phyloP scores from a whole-genome alignment of 345 rosid species.

The Aurinia saxatilis region DNA sequence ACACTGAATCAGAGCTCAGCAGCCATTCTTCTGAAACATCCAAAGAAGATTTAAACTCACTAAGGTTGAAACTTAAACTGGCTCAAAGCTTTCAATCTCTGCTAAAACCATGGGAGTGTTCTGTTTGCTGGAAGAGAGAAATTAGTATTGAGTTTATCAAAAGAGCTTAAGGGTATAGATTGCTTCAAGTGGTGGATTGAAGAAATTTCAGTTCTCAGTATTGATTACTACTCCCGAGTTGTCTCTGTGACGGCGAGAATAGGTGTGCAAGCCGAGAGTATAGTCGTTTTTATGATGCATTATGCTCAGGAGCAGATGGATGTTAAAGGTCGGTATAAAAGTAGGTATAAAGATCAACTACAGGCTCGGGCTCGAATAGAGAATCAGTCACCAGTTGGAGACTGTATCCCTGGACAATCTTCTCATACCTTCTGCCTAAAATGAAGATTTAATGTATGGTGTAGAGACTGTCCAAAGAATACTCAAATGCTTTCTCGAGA shows the following conservation, averaged over 20 bases:
- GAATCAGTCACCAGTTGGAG: constrained; percentile 57
- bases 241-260: no score
- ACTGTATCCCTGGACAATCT: constrained; percentile 63
- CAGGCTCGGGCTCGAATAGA: constrained; percentile 62
- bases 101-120: constrained; percentile 30
- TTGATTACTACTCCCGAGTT: no score
- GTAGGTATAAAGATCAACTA: constrained; percentile 28
- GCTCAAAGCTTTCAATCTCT: constrained; percentile 52
- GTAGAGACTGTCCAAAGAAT: constrained; percentile 67
- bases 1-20: constrained; percentile 30
- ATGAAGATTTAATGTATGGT: constrained; percentile 64
- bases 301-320: no score
- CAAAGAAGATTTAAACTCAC: constrained; percentile 33
- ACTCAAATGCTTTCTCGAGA: constrained; percentile 53
- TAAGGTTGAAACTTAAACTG: constrained; percentile 43
- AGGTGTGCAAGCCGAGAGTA: no score
- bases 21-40: constrained; percentile 8
- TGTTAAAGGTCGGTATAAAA: no score
- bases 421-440: constrained; percentile 61
- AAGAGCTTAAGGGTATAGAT: no score
- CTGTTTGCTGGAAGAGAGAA: constrained; percentile 46
- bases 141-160: no score
- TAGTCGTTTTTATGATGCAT: no score
- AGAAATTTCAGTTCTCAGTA: no score
- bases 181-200: no score